Percentiles rank a stretch among this genome's conserved stretches.
Evolutionary conservation across 768 basidiomycete genomes (phyloP).

Genomic region (Suillus ampliporus): DNA sequence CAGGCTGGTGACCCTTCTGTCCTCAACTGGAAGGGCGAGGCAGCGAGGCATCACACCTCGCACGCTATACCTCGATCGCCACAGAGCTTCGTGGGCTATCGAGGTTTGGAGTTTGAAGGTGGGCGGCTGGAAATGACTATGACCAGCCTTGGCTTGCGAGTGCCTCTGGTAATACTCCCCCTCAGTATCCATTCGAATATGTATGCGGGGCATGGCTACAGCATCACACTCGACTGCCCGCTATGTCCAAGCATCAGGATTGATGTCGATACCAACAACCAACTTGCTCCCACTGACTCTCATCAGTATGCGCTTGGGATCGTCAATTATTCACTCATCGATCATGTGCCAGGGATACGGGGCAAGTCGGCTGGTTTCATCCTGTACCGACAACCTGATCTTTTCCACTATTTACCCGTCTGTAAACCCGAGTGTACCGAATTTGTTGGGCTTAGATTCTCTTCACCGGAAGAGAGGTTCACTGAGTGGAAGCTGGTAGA

Average conservation of each 20-base stretch:
- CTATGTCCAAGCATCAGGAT: background rate
- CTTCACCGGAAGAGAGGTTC: background rate
- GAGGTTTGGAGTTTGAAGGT: background rate
- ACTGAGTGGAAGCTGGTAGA: background rate
- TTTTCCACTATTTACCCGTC: background rate
- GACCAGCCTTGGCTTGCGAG: constrained; percentile 4
- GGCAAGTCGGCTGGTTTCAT: background rate
- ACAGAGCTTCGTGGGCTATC: background rate
- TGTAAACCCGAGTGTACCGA: background rate
- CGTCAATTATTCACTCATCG: background rate
- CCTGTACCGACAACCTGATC: background rate
- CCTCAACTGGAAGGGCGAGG: constrained; percentile 10
- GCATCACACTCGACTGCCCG: background rate
- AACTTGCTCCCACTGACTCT: background rate
- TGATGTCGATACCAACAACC: background rate
- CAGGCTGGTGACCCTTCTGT: constrained; percentile 12
- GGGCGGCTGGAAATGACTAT: background rate
- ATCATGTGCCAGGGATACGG: background rate
- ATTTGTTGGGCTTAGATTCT: background rate
- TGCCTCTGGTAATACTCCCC: background rate
- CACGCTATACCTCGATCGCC: background rate
- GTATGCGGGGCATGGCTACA: background rate
- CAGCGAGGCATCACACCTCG: background rate
- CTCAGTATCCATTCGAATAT: background rate
- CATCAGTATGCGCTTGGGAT: background rate